These are phyloP conservation scores for Datisca glomerata DNA, from an alignment of 306 rosid species.

Conservation along the genomic window DNA sequence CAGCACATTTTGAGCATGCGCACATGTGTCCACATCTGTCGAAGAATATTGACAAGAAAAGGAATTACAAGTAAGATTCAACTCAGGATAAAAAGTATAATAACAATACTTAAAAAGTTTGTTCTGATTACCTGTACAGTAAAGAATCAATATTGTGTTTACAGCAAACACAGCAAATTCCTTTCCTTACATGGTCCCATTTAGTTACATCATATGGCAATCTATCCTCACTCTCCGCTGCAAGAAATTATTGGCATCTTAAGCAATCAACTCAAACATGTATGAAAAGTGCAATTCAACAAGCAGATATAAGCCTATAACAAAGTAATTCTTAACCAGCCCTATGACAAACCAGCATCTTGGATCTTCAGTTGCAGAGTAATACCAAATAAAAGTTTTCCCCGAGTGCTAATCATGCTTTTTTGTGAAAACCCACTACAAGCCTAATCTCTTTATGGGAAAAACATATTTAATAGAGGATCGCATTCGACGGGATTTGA, in stretches of 20 bases:
- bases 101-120: not conserved
- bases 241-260: constrained; percentile 12
- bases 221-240: constrained; percentile 37
- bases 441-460: no score
- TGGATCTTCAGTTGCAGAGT: no score
- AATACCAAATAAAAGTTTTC: no score
- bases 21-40: constrained; percentile 99
- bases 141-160: constrained; percentile 69
- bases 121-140: constrained; percentile 65
- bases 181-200: constrained; percentile 93
- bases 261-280: not conserved
- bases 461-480: no score
- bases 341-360: no score
- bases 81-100: not conserved
- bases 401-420: no score
- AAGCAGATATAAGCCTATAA: no score
- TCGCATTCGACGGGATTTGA: no score
- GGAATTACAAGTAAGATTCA: not conserved
- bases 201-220: constrained; percentile 42
- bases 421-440: no score
- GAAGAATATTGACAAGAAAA: not conserved
- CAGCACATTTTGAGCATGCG: constrained; percentile 81
- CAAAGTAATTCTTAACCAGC: no score
- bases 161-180: constrained; percentile 79
- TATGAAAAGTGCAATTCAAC: not conserved